Base-by-base conservation (phyloP, 2,329 filamentous ascomycete genomes). In the Curvularia sp. region DNA sequence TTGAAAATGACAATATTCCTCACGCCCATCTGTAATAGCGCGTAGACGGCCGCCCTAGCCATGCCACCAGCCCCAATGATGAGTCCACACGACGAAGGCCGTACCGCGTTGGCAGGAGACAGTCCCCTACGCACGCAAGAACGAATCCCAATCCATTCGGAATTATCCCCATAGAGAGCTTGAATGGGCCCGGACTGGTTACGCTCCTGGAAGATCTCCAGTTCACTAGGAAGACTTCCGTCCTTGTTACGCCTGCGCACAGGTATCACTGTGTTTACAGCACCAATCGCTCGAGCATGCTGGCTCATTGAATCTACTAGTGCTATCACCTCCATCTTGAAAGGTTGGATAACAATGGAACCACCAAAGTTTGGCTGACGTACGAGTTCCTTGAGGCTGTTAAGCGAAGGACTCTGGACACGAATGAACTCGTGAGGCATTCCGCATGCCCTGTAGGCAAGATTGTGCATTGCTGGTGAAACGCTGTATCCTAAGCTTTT, bases 141-240 rank as follows among this genome's bases (percentile, higher is more conserved):
- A 52, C 88, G 81, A 41, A 93, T 90, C 5, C 90, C 90, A 32
- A 92, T 89, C 88, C 90, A 93, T 73, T 93, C 90, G 0, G 90
- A 93, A 59, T 93, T 93, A 57, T 93, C 89, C 1, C 90, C 91
- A 61, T 92, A 91, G 0, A 93, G 80, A 0, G 87, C 89, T 60
- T 85, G 84, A 6, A 92, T 85, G 0, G 87, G 84, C 0, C 90
- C 89, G 1, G 87, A 83, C 42, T 86, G 82, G 61, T 88, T 88
- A 57, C 87, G 83, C 43, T 87, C 82, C 28, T 81, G 79, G 43
- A 82, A 79, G n/a, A 86, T 75, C 1, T 82, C 81, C 4, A 77
- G 56, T 27, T 85, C 84, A 28, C 83, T 80, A 0, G 87, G 84
- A 0, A 87, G 82, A 34, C 80, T 82, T 1, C 84, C 85, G 55